Base-by-base conservation (phyloP, 2,329 filamentous ascomycete species). In the Lojkania enalia region DNA sequence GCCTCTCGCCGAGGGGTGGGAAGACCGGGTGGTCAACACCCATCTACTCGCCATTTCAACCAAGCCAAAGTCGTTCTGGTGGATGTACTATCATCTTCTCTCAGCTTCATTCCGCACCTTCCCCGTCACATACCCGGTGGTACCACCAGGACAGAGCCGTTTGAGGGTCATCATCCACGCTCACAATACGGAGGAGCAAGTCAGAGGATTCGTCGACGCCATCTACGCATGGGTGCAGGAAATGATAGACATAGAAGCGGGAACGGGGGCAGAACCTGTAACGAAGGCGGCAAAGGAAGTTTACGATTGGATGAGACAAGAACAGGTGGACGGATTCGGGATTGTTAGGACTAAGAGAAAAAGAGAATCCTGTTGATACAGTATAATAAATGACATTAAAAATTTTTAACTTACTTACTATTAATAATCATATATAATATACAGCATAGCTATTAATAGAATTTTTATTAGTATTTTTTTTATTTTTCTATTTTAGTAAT, bases 121-220 rank as follows among this genome's bases (percentile, higher is more conserved):
- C 5, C 39, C 52, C 5, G 52, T 71, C 11, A 49, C 49, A 2
- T 54, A 52, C 18, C 66, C 66, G 3, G 49, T 58, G 2, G 69
- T 71, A 2, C 63, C 64, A 2, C 53, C 52, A 39, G 63, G 62
- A 1, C 21, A 57, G 21, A 50, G 45, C 32, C 53, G 67, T 3
- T 29, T 71, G 3, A 43, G 60, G 7, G n/a, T 71, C 1, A 43
- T 61, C 2, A 51, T 71, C 20, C 64, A 71, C 36, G 65, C 61
- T 3, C 31, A 38, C 29, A 66, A 68, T 39, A 68, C 63, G 3
- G 38, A 53, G n/a, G 57, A 50, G 3, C 35, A 71, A 33, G 43
- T 67, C 15, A 42, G 58, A 35, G 46, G 29, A 35, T 61, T 68
- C 2, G 51, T 53, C 0, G 18, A 35, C 6, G 30, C 46, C 3